phyloP scores from a whole-genome alignment of 495 filamentous ascomycete species.

The Hypoxylon lenormandii region DNA sequence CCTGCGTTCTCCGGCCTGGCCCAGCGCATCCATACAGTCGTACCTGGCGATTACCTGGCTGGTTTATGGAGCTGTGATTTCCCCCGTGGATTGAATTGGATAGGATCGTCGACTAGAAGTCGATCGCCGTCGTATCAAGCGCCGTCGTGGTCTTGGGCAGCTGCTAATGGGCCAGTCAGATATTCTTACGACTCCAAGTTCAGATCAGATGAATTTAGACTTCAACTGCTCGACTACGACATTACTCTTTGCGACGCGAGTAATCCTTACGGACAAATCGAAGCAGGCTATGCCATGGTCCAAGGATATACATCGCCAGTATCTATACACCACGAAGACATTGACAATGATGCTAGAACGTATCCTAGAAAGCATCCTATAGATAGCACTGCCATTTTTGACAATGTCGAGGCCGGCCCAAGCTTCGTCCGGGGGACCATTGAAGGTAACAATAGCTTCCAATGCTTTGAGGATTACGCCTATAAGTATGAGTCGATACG shows the following conservation, averaged over 20 bases:
- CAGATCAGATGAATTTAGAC: neutral
- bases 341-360: no score
- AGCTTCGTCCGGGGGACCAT: no score
- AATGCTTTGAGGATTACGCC: no score
- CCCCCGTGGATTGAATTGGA: neutral
- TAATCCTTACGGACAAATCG: neutral
- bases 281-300: no score
- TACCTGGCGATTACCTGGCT: neutral
- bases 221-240: neutral
- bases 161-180: neutral
- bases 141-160: neutral
- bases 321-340: no score
- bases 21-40: neutral
- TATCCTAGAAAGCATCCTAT: no score
- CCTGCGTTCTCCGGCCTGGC: neutral
- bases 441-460: no score
- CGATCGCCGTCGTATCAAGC: neutral
- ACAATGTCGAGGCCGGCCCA: no score
- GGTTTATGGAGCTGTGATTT: neutral
- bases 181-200: neutral
- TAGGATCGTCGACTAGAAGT: neutral
- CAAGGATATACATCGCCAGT: no score
- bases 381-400: no score
- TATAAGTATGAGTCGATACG: no score
- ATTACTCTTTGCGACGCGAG: constrained; percentile 24